These are phyloP conservation scores for Xylaria castorea DNA, from an alignment of 495 filamentous ascomycete species.

Conservation along the genomic window DNA sequence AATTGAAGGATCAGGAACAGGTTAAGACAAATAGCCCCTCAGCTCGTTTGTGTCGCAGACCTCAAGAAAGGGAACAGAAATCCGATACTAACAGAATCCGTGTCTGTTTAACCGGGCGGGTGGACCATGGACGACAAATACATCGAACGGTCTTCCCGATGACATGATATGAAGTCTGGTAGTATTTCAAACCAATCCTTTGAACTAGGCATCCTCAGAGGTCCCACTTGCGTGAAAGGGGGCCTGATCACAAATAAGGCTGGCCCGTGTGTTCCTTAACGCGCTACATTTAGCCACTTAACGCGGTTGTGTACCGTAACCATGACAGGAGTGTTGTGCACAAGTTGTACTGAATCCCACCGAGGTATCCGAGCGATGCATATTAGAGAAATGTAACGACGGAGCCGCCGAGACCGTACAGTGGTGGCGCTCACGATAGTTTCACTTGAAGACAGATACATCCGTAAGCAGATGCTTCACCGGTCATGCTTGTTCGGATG, in stretches of 20 bases:
- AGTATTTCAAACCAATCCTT: constrained; percentile 3
- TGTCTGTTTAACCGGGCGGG: constrained; percentile 1
- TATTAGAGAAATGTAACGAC: neutral
- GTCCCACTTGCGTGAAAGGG: constrained; percentile 4
- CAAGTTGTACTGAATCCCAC: constrained; percentile 6
- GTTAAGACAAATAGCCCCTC: constrained; percentile 10
- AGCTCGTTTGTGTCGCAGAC: neutral
- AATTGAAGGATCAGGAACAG: constrained; percentile 16
- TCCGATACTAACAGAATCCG: constrained; percentile 6
- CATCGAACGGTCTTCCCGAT: constrained; percentile 21
- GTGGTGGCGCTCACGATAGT: neutral
- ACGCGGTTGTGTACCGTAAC: constrained; percentile 9
- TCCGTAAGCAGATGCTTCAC: neutral
- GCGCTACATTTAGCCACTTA: constrained; percentile 12
- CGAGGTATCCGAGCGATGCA: constrained; percentile 16
- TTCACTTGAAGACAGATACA: neutral
- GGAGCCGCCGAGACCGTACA: constrained; percentile 19
- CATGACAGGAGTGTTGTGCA: neutral
- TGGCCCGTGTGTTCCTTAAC: constrained; percentile 22
- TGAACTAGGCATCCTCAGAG: neutral
- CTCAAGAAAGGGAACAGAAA: constrained; percentile 8
- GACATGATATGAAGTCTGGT: constrained; percentile 14
- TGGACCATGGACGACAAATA: constrained; percentile 17
- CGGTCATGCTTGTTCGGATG: neutral
- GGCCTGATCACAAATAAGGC: neutral